Percentiles rank a stretch among this genome's conserved stretches.
These are phyloP conservation scores for Psilocybe sp. DNA, from an alignment of 768 basidiomycete genomes.

Conservation along the genomic window DNA sequence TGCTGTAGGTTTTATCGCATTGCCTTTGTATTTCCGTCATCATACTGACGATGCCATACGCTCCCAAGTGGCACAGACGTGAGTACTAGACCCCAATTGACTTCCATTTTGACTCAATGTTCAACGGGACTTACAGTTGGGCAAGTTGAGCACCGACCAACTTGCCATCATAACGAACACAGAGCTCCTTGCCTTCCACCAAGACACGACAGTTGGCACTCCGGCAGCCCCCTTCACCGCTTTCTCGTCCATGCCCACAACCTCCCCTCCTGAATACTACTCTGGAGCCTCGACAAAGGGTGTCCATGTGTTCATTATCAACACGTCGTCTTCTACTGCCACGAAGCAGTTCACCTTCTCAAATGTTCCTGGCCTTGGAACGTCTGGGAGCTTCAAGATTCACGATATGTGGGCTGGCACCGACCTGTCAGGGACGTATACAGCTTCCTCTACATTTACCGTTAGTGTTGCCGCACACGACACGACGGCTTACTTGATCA, in stretches of 20 bases:
- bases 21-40: no score
- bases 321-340: conserved; percentile 35
- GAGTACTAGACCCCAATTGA: conserved; percentile 3
- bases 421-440: conserved; percentile 40
- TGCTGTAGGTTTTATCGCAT: conserved; percentile 30
- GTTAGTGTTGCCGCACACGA: conserved; percentile 47
- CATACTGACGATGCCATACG: no score
- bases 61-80: conserved; percentile 36
- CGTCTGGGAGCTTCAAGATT: conserved; percentile 34
- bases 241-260: conserved; percentile 32
- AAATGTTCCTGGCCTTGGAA: conserved; percentile 42
- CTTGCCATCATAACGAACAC: conserved; percentile 47
- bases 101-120: no score
- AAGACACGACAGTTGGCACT: conserved; percentile 42
- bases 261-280: conserved; percentile 52
- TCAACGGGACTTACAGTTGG: conserved; percentile 30
- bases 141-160: conserved; percentile 35
- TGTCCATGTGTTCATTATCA: conserved; percentile 53
- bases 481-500: conserved; percentile 48
- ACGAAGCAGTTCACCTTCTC: conserved; percentile 45
- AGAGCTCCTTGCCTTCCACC: conserved; percentile 54
- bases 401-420: conserved; percentile 55
- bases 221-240: conserved; percentile 49
- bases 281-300: conserved; percentile 47
- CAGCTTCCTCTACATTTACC: conserved; percentile 31